Conservation (phyloP, 768 basidiomycete genomes). For the Lentinula boryana region DNA sequence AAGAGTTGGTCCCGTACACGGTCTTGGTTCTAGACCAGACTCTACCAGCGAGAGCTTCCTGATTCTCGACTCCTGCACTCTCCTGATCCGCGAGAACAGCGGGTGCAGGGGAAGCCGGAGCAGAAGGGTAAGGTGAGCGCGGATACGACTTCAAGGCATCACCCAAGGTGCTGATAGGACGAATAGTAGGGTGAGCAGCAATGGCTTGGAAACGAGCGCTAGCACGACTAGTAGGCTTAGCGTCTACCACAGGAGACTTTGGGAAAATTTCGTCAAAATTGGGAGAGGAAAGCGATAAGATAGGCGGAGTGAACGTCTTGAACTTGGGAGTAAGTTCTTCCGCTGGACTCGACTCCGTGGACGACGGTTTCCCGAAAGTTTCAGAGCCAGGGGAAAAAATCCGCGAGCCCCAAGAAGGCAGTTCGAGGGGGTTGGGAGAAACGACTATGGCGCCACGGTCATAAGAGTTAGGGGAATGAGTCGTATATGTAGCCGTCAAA, state of each 20-base stretch:
- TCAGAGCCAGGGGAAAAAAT: conserved; percentile 1
- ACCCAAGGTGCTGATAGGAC: background rate
- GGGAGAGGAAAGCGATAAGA: background rate
- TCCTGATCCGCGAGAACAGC: background rate
- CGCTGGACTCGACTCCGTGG: background rate
- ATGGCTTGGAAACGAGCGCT: conserved; percentile 3
- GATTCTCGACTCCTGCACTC: background rate
- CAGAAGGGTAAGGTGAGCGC: conserved; percentile 3
- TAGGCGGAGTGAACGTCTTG: background rate
- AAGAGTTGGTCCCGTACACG: background rate
- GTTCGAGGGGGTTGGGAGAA: conserved; percentile 2
- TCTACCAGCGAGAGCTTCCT: background rate
- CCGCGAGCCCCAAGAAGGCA: background rate
- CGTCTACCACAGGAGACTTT: background rate
- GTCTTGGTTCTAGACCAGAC: conserved; percentile 1
- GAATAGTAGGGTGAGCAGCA: background rate
- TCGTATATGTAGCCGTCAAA: background rate
- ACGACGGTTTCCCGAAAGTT: background rate
- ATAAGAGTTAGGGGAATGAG: conserved; percentile 1
- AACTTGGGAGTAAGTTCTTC: background rate
- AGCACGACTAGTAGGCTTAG: conserved; percentile 1
- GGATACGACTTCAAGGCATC: background rate
- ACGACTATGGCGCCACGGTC: conserved; percentile 3
- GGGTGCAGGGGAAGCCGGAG: background rate
- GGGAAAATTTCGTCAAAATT: background rate